phyloP scores from a whole-genome alignment of 2,329 filamentous ascomycete species.

The Amphichorda felina region DNA sequence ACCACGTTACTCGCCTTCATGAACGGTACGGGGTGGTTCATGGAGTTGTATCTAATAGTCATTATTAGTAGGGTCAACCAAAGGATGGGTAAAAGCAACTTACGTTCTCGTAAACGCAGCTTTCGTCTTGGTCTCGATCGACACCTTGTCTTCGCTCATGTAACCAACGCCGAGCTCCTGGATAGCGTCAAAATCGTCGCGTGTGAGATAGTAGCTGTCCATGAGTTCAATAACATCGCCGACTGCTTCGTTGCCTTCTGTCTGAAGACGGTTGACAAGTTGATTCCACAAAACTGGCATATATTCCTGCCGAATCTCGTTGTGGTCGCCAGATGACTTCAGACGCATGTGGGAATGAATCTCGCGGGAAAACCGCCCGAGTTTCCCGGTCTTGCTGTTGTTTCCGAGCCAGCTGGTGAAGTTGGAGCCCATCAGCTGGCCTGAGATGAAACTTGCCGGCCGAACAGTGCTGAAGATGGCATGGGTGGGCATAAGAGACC shows the following conservation, averaged over 20 bases:
- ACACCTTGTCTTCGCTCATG: conserved; percentile 63
- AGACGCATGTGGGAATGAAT: conserved; percentile 97
- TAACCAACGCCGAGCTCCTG: conserved; percentile 82
- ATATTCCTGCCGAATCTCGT: conserved; percentile 92
- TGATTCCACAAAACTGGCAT: conserved; percentile 78
- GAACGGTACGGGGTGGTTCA: conserved; percentile 83
- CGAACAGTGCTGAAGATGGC: conserved; percentile 91
- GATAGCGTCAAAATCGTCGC: conserved; percentile 82
- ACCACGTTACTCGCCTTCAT: conserved; percentile 80
- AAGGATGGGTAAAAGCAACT: conserved; percentile 26
- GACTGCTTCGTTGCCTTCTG: conserved; percentile 72
- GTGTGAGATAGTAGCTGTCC: conserved; percentile 93
- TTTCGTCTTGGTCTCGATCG: conserved; percentile 78
- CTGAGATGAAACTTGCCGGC: conserved; percentile 77
- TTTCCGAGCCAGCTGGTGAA: conserved; percentile 94
- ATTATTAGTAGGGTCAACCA: neutral
- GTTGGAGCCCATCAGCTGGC: conserved; percentile 59
- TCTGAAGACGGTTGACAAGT: conserved; percentile 61
- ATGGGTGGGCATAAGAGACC: conserved; percentile 95
- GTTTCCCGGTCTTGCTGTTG: conserved; percentile 74
- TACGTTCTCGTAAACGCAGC: conserved; percentile 78
- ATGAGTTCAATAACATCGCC: conserved; percentile 82
- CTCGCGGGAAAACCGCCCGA: conserved; percentile 76
- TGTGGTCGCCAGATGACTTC: conserved; percentile 76
- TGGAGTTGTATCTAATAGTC: conserved; percentile 63